Base-by-base conservation (phyloP, 495 filamentous ascomycete genomes). In the Amniculicola lignicola region DNA sequence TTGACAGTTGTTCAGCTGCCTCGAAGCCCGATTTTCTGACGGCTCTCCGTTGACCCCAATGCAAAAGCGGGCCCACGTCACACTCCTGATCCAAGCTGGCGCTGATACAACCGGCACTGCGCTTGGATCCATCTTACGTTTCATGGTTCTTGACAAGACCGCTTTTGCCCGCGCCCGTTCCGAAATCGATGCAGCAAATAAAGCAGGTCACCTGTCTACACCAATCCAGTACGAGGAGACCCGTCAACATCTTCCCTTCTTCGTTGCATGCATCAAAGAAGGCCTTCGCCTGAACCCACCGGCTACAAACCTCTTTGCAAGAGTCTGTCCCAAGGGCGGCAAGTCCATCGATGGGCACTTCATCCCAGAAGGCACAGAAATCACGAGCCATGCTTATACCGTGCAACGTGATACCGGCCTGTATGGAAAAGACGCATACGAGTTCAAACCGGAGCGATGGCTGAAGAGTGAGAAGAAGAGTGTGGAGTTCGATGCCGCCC, bases 251-350 rank as follows among this genome's bases (percentile, higher is more conserved):
- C 69, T 82, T 25, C 71, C 77, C 0, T 87, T 85, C 69, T 71
- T 87, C 31, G 77, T 80, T 46, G 84, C 84, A 0, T 82, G 79
- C 53, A 75, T 88, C 45, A 85, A 84, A 60, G 85, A 88, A 68
- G 75, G 56, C 5, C 37, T 64, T 0, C 51, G 84, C 29, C 62
- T 86, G n/a, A 77, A 84, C 10, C 83, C 85, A 1, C 76, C 85
- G 1, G 76, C 80, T 9, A 59, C 57, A 0, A 79, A 79, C 2
- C 59, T 83, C 1, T 71, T 79, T 47, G 73, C 82, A 23, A 74
- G 79, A 15, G 74, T 82, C 0, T 62, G 77, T 2, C 78, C 75
- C 0, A 77, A 78, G 0, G 67, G 74, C 3, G 80, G 77, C 48
- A 81, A 80, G 19, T 25, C 44, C 22, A 70, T 79, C 28, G 75